phyloP scores from a whole-genome alignment of 1,284 basidiomycete species.

The Microbotryum scabiosae region DNA sequence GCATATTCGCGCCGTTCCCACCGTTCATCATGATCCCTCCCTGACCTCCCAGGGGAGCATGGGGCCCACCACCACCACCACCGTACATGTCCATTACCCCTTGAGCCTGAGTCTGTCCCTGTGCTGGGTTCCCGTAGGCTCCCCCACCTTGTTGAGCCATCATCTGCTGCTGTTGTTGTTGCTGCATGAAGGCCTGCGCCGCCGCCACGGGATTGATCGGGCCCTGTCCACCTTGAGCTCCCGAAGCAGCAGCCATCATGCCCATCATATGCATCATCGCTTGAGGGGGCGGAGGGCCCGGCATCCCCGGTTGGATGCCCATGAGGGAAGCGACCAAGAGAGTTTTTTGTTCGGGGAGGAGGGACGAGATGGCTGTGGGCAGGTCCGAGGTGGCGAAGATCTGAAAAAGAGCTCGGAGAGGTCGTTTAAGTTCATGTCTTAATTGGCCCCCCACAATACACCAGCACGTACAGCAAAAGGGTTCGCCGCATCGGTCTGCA shows the following conservation, averaged over 20 bases:
- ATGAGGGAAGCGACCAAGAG: slow-evolving; percentile 35
- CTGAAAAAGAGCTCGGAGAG: neutral
- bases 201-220: slow-evolving; percentile 4
- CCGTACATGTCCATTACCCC: slow-evolving; percentile 48
- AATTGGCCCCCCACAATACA: too few relatives aligned
- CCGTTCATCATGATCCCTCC: slow-evolving; percentile 46
- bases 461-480: slow-evolving; percentile 40
- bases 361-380: slow-evolving; percentile 55
- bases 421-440: too few relatives aligned
- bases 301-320: slow-evolving; percentile 23
- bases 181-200: slow-evolving; percentile 44
- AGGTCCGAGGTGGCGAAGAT: slow-evolving; percentile 53
- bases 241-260: slow-evolving; percentile 2
- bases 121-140: slow-evolving; percentile 3
- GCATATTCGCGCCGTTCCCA: slow-evolving; percentile 44
- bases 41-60: slow-evolving; percentile 40
- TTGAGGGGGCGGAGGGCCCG: slow-evolving; percentile 8
- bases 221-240: neutral
- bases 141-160: neutral
- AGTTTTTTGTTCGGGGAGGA: slow-evolving; percentile 33
- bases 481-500: slow-evolving; percentile 50
- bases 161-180: slow-evolving; percentile 13
- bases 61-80: slow-evolving; percentile 39
- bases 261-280: slow-evolving; percentile 21
- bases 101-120: slow-evolving; percentile 34